Base-by-base conservation (phyloP, 768 basidiomycete genomes). In the Mycena vulgaris region DNA sequence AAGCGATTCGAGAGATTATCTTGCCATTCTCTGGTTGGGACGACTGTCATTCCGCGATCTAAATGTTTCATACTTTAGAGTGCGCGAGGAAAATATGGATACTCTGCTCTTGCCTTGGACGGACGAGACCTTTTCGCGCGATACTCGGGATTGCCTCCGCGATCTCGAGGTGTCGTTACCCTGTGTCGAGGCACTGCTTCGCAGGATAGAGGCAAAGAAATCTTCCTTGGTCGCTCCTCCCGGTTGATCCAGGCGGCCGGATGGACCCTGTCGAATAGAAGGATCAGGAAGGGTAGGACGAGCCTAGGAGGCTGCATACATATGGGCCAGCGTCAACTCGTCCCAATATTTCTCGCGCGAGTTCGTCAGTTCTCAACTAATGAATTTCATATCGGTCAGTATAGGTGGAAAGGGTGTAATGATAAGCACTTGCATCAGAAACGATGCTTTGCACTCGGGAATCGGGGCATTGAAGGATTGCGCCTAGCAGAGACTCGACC, bases 401-500 rank as follows among this genome's bases (percentile, higher is more conserved):
- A 47, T 5, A 13, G 27, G 30, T 33, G 21, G 25, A 59, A 39
- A 42, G 19, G 10, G 28, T 2, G 33, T 0, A 33, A 25, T n/a
- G 49, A 48, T 21, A 28, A 19, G 33, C 9, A 40, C 72, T 70
- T 70, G 72, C 72, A 53, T 93, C 91, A 37, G 85, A 81, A 42
- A 94, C 83, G 56, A 94, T 77, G 39, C 81, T 83, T 76, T 90
- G 89, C 0, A 93, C 90, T 66, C 90, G 83, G 21, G 87, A 83
- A 78, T 93, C 91, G 31, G 87, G 85, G 66, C 92, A 93, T 74
- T 92, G 89, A 57, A 96, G 84, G 59, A 97, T 85, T 16, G 92
- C 91, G 39, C 94, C 95, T 7, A 97, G 85, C n/a, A 97, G 82
- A 16, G 95, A 93, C 80, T 97, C 96, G 74, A 96, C 93, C 77